Base-by-base conservation (phyloP, 2,329 filamentous ascomycete species). In the Trichophyton verrucosum region DNA sequence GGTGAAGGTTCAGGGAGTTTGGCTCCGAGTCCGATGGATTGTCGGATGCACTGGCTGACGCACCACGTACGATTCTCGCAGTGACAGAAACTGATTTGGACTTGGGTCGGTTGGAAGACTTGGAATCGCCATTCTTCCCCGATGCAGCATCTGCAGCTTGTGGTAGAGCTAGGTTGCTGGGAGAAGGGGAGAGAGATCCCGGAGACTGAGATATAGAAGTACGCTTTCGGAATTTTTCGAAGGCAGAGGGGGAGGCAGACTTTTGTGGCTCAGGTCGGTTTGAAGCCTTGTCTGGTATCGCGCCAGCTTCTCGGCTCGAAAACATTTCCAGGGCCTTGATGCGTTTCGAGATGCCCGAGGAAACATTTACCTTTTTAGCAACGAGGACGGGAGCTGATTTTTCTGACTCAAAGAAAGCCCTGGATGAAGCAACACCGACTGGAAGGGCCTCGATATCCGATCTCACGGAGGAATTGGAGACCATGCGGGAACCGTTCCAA, bases 251-350 rank as follows among this genome's bases (percentile, higher is more conserved):
- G 68, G 86, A 82, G 1, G 82, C 76, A 6, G 49, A 11, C 27
- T 55, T 55, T 36, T 27, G 49, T 3, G 11, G 49, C 13, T 55
- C 49, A 8, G 49, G 49, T 36, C 49, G 24, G 27, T 20, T 55
- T 55, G 49, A 27, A 6, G 49, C 30, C 15, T 55, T 55, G 13
- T 55, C 49, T 67, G 61, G 71, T 67, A 60, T 51, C 9, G 59
- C 57, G 60, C 64, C 68, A 13, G 69, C 71, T 69, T 70, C 80
- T 74, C 62, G 86, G 81, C 65, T 78, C 2, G 79, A 80, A 60
- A 94, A 81, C 72, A 90, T 91, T 70, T 96, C 89, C 59, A 99
- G 78, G 5, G 91, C 91, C 73, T 96, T 95, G 72, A 97, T 97
- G 47, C 94, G 86, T 72, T 92, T 89, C 2, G 92, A 95, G 63